Percentiles rank a stretch among this genome's conserved stretches.
Conservation (phyloP, 2,329 filamentous ascomycete genomes). For the Chaetoscypha palmicola region DNA sequence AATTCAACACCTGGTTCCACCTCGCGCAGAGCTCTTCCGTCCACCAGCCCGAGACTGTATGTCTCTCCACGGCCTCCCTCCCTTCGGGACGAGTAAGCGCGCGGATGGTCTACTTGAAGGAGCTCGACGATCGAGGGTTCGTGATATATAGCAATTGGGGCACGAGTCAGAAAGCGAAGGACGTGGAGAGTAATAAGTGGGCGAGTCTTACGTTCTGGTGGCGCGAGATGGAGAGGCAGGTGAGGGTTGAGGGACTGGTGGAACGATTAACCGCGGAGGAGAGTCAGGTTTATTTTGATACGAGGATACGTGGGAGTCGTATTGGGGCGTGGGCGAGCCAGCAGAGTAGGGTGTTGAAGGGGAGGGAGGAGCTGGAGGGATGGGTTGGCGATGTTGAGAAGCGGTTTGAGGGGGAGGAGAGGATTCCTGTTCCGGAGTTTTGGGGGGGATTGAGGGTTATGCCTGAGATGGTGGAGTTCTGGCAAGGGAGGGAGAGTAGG, state of each 20-base stretch:
- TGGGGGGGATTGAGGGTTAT: slow-evolving; percentile 89
- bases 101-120: slow-evolving; percentile 90
- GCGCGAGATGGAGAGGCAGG: slow-evolving; percentile 78
- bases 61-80: slow-evolving; percentile 74
- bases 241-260: slow-evolving; percentile 74
- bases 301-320: slow-evolving; percentile 67
- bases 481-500: slow-evolving; percentile 83
- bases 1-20: slow-evolving; percentile 88
- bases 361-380: slow-evolving; percentile 65
- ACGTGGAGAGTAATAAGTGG: slow-evolving; percentile 67
- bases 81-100: slow-evolving; percentile 79
- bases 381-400: slow-evolving; percentile 72
- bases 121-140: slow-evolving; percentile 75
- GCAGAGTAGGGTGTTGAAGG: slow-evolving; percentile 73
- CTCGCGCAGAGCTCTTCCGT: slow-evolving; percentile 54
- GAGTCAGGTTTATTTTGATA: slow-evolving; percentile 62
- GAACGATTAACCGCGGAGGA: slow-evolving; percentile 63
- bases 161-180: slow-evolving; percentile 61
- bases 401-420: slow-evolving; percentile 65
- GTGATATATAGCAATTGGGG: slow-evolving; percentile 93
- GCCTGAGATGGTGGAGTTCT: slow-evolving; percentile 88
- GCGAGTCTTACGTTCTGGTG: slow-evolving; percentile 88
- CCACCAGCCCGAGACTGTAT: slow-evolving; percentile 80
- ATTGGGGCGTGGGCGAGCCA: slow-evolving; percentile 90
- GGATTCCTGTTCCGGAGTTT: slow-evolving; percentile 86